A percentile compares a stretch with the other conserved stretches of the same genome.
phyloP scores from a whole-genome alignment of 257 asterid species.

The Ilex aquifolium region DNA sequence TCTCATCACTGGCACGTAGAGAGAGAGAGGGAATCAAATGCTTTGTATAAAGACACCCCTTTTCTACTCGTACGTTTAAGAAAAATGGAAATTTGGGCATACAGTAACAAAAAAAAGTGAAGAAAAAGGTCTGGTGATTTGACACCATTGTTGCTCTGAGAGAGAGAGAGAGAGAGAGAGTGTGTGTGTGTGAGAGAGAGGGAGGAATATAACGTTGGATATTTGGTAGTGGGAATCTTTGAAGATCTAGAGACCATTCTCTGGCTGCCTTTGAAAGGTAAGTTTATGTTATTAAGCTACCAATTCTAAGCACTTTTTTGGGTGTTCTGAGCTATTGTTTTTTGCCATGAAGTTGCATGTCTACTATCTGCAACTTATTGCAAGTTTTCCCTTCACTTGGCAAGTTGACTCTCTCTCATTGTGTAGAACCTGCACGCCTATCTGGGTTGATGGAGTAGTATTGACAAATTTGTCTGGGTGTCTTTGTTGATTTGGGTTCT shows the following conservation, averaged over 20 bases:
- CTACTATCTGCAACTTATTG: conserved; percentile 29
- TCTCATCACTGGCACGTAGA: not conserved
- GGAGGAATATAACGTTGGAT: conserved; percentile 43
- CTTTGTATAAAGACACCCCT: conserved; percentile 10
- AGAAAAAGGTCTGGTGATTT: conserved; percentile 14
- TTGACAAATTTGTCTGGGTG: conserved; percentile 10
- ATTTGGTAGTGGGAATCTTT: conserved; percentile 53
- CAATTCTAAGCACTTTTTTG: conserved; percentile 17
- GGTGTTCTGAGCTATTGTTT: conserved; percentile 4
- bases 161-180: conserved; percentile 6
- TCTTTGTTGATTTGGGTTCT: not conserved
- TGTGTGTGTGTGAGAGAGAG: not conserved
- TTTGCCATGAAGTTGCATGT: conserved; percentile 14
- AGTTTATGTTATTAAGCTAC: conserved; percentile 12
- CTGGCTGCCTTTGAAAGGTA: conserved; percentile 34
- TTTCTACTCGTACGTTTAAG: conserved; percentile 3
- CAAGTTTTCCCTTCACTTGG: conserved; percentile 14
- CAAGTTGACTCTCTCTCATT: conserved; percentile 16
- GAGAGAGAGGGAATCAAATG: conserved; percentile 10
- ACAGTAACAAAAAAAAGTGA: conserved; percentile 3
- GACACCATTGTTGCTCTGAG: conserved; percentile 21
- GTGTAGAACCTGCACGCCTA: conserved; percentile 9
- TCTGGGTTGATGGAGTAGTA: conserved; percentile 11
- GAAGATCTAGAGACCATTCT: conserved; percentile 28
- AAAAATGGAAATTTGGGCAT: conserved; percentile 9